Evolutionary conservation across 2,329 filamentous ascomycete species (phyloP).

Genomic region (Colletotrichum sp.): DNA sequence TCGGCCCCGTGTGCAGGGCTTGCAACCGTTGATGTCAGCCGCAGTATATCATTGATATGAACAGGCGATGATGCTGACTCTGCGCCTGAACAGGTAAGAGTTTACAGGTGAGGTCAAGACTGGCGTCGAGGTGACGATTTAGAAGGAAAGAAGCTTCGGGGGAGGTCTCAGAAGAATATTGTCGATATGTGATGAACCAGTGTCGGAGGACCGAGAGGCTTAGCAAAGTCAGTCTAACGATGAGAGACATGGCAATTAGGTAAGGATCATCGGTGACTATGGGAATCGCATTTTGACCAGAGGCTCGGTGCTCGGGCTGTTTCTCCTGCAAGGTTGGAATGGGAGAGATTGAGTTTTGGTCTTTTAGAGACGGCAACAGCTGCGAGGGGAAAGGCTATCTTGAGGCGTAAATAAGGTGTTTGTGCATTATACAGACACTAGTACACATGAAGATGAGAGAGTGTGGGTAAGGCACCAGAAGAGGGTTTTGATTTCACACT

Average conservation of each 20-base stretch:
- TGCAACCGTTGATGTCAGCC: neutral
- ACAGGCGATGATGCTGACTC: neutral
- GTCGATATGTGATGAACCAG: neutral
- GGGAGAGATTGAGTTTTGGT: neutral
- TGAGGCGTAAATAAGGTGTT: neutral
- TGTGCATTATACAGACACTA: neutral
- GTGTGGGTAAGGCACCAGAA: neutral
- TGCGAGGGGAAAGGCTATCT: neutral
- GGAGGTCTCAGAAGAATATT: neutral
- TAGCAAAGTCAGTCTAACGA: neutral
- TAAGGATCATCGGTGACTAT: neutral
- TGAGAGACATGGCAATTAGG: neutral
- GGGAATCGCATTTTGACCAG: neutral
- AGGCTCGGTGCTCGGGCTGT: neutral
- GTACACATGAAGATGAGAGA: neutral
- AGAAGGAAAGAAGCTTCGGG: neutral
- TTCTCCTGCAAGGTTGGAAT: neutral
- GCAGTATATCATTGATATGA: neutral
- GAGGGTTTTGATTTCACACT: neutral
- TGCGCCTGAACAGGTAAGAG: neutral
- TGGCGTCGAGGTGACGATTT: neutral
- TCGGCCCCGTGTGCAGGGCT: neutral
- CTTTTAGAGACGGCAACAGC: neutral
- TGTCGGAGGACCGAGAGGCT: neutral
- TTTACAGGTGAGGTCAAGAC: neutral